Percentiles rank a stretch among this genome's conserved stretches.
phyloP scores from a whole-genome alignment of 2,329 filamentous ascomycete genomes.

The Penicillium sp. region DNA sequence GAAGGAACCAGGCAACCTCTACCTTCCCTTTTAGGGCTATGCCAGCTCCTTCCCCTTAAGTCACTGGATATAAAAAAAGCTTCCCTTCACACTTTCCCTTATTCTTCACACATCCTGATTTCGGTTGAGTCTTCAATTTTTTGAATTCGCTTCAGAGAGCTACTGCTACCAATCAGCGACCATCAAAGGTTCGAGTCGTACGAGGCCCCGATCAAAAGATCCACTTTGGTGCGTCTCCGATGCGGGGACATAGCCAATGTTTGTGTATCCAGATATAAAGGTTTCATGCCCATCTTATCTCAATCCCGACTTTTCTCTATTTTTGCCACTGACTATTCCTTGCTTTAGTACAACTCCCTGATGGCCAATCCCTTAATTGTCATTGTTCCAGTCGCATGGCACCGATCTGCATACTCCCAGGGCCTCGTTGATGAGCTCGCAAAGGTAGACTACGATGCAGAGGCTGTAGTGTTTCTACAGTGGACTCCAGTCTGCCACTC shows the following conservation, averaged over 20 bases:
- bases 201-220: neutral
- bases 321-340: neutral
- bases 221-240: constrained; percentile 2
- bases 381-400: constrained; percentile 30
- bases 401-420: constrained; percentile 26
- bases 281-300: neutral
- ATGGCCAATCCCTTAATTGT: constrained; percentile 27
- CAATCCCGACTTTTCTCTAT: too few species aligned
- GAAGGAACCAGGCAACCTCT: too few species aligned
- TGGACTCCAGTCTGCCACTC: too few species aligned
- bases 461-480: too few species aligned
- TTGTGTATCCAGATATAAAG: neutral
- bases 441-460: constrained; percentile 21
- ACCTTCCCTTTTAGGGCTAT: too few species aligned
- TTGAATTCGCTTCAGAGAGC: too few species aligned
- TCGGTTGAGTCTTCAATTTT: too few species aligned
- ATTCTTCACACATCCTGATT: too few species aligned
- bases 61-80: too few species aligned
- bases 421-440: constrained; percentile 19
- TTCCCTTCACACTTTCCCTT: too few species aligned
- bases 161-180: neutral
- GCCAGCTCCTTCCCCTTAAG: too few species aligned
- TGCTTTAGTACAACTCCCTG: neutral
- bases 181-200: neutral
- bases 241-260: neutral